phyloP scores from a whole-genome alignment of 1,139 yeast species.

The Pichia sp. region DNA sequence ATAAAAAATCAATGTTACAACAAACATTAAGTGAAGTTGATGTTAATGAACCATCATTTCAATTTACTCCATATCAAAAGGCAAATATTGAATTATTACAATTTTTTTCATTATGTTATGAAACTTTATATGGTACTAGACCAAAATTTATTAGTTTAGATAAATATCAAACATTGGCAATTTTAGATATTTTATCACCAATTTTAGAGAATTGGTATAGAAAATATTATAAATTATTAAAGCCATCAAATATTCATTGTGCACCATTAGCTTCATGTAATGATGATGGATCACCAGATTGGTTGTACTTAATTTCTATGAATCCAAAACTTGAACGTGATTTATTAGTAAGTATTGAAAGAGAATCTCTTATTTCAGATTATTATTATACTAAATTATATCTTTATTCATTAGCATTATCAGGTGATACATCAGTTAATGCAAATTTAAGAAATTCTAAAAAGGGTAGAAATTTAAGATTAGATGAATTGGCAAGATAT shows the following conservation, averaged over 20 bases:
- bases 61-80: slow-evolving; percentile 57
- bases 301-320: slow-evolving; percentile 16
- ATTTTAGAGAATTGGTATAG: slow-evolving; percentile 73
- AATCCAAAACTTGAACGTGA: slow-evolving; percentile 36
- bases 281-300: slow-evolving; percentile 16
- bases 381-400: slow-evolving; percentile 78
- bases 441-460: slow-evolving; percentile 19
- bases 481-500: slow-evolving; percentile 67
- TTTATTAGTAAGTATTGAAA: slow-evolving; percentile 42
- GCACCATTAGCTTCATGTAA: slow-evolving; percentile 14
- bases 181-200: slow-evolving; percentile 68
- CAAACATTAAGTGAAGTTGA: slow-evolving; percentile 62
- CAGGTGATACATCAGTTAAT: slow-evolving; percentile 35
- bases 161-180: slow-evolving; percentile 63
- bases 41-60: slow-evolving; percentile 33
- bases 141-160: slow-evolving; percentile 49
- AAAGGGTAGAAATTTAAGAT: slow-evolving; percentile 35
- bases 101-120: slow-evolving; percentile 77
- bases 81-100: slow-evolving; percentile 77
- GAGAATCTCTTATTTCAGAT: slow-evolving; percentile 73
- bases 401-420: slow-evolving; percentile 72
- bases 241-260: slow-evolving; percentile 35
- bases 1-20: slow-evolving; percentile 61
- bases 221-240: slow-evolving; percentile 50
- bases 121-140: slow-evolving; percentile 65